Evolutionary conservation across 2,329 filamentous ascomycete genomes (phyloP).

Genomic region (Simplicillium aogashimaense): DNA sequence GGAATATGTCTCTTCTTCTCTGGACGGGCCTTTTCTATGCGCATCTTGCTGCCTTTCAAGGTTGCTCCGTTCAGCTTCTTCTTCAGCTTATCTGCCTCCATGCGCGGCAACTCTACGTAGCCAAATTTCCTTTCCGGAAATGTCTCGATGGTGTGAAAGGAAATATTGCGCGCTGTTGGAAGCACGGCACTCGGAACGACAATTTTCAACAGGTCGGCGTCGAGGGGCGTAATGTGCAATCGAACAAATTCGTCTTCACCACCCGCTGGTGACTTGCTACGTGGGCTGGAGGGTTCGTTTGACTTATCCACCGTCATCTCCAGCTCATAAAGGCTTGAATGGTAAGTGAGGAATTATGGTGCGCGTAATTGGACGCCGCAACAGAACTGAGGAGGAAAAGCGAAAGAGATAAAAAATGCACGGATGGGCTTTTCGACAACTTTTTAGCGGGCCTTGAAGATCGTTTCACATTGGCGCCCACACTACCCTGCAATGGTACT

Average conservation of each 20-base stretch:
- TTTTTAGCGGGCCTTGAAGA: conserved; percentile 6
- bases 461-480: too few relatives aligned
- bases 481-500: too few relatives aligned
- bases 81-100: conserved; percentile 82
- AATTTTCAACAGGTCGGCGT: conserved; percentile 59
- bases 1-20: conserved; percentile 14
- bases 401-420: conserved; percentile 2
- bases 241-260: conserved; percentile 18
- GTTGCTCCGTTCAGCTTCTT: conserved; percentile 84
- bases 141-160: conserved; percentile 77
- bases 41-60: conserved; percentile 76
- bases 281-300: background rate
- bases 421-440: conserved; percentile 1
- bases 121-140: conserved; percentile 89
- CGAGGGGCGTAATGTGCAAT: conserved; percentile 84
- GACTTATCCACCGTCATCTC: conserved; percentile 4
- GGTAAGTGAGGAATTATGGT: background rate
- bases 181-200: conserved; percentile 61
- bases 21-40: conserved; percentile 70
- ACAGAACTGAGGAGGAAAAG: background rate
- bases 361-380: background rate
- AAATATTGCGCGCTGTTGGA: conserved; percentile 64
- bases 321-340: background rate
- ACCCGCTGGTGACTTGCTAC: conserved; percentile 6
- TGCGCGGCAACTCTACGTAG: conserved; percentile 70